Conservation (phyloP, 495 filamentous ascomycete species). For the Aspergillus sparsus region DNA sequence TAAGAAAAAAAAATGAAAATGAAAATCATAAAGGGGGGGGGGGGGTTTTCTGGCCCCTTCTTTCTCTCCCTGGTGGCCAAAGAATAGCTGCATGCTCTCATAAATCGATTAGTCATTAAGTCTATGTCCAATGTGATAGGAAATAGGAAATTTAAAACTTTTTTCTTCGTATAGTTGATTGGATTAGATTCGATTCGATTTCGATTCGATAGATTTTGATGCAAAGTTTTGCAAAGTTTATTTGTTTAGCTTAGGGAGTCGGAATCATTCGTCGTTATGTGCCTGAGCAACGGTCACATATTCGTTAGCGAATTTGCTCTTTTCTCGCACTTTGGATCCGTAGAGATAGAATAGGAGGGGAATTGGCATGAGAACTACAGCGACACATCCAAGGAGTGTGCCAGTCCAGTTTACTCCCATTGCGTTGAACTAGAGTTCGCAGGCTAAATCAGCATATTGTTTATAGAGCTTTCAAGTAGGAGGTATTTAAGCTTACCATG, state of each 20-base stretch:
- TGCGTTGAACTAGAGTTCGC: conserved; percentile 54
- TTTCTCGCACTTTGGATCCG: conserved; percentile 63
- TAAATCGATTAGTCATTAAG: background rate
- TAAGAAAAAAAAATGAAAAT: background rate
- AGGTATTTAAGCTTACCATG: conserved; percentile 48
- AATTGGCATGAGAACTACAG: conserved; percentile 66
- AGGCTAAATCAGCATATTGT: background rate
- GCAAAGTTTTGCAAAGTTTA: background rate
- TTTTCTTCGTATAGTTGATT: no score
- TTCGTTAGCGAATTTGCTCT: conserved; percentile 61
- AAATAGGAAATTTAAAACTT: no score
- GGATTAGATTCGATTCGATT: no score
- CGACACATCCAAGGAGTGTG: conserved; percentile 73
- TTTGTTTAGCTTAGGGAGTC: background rate
- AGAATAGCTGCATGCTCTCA: background rate
- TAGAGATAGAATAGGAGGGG: conserved; percentile 69
- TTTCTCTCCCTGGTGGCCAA: background rate
- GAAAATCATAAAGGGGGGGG: no score
- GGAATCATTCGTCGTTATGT: conserved; percentile 16
- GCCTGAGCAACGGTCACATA: conserved; percentile 22
- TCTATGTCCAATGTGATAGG: background rate
- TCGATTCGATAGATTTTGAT: no score
- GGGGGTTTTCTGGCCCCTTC: no score
- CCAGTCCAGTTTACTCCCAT: conserved; percentile 75
- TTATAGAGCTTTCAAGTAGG: conserved; percentile 45